Percentiles rank a stretch among this genome's conserved stretches.
Conservation (phyloP, 192 early-diverging fungal species). For the Linnemannia schmuckeri region DNA sequence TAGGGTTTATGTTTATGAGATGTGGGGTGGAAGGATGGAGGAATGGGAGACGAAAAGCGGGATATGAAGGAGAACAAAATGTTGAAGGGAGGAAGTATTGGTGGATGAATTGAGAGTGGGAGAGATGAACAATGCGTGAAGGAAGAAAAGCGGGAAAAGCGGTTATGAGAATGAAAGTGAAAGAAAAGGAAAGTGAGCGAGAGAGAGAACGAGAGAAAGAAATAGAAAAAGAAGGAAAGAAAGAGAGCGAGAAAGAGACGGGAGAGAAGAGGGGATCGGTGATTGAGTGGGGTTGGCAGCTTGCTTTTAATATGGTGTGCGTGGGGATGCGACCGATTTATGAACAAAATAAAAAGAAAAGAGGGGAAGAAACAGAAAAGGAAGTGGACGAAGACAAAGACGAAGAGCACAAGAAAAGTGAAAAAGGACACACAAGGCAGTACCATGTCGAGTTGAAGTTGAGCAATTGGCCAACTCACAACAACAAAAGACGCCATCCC, state of each 20-base stretch:
- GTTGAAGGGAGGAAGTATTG: not conserved
- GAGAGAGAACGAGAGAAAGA: not conserved
- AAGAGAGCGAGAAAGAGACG: not conserved
- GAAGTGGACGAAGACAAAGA: not conserved
- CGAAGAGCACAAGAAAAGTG: not conserved
- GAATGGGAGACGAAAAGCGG: no score
- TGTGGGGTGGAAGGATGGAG: not conserved
- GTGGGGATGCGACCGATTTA: not conserved
- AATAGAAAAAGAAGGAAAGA: slow-evolving; percentile 1
- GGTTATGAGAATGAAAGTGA: no score
- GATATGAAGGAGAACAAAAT: slow-evolving; percentile 6
- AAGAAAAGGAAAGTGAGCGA: not conserved
- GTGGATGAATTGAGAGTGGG: not conserved
- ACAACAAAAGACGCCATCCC: no score
- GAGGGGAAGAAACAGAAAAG: not conserved
- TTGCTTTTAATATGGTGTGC: not conserved
- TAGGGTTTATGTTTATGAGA: not conserved
- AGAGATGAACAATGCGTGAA: not conserved
- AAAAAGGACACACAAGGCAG: not conserved
- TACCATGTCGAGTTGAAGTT: not conserved
- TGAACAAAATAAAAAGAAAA: not conserved
- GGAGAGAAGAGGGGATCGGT: not conserved
- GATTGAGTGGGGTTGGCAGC: not conserved
- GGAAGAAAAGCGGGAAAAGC: not conserved
- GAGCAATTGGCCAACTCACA: not conserved